Evolutionary conservation across 495 filamentous ascomycete species (phyloP), one percentile per base, ranked within the genome.

Genomic region (Extremus antarcticus): DNA sequence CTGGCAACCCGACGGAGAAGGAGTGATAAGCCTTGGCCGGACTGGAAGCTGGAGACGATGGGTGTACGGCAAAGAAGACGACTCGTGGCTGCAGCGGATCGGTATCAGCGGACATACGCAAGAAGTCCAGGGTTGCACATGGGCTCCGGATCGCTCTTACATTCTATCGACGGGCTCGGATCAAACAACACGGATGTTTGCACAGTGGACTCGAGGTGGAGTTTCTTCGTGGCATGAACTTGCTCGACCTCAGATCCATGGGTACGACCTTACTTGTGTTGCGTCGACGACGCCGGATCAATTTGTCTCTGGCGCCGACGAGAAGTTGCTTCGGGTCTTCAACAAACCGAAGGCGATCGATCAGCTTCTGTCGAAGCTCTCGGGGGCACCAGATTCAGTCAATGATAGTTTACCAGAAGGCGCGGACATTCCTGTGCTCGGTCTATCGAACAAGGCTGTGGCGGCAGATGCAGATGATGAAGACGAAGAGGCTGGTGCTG

Each of bases 261-360:
- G 92, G 35, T 99, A 99, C 65, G 92, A 96, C 66, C 76, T 99
- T 57, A 99, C 97, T 72, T 96, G 91, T 66, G 80, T 96, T 59
- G 85, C 86, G 63, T 78, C 84, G 3, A 66, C 95, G 22, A 79
- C 80, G 3, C 66, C 74, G 23, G 72, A 79, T 15, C 81, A 79
- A 48, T 97, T 97, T 63, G 82, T 99, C 23, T 91, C 89, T 43
- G 92, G 92, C n/a, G 92, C 92, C 35, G 94, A 99, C 62, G 92
- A 99, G 72, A 99, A 99, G 70, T 80, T 97, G 25, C 76, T 97
- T 59, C 83, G 92, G 16, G 91, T 97, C 16, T 99, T 99, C 67
- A 84, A 90, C 51, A 83, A 95, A 72, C 92, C 92, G 7, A 85
- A 81, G 66, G 84, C 81, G 25, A 85, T 94, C 49, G 94, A 88